Conservation (phyloP, 805 yeast species). For the Nakazawaea anatomiae region DNA sequence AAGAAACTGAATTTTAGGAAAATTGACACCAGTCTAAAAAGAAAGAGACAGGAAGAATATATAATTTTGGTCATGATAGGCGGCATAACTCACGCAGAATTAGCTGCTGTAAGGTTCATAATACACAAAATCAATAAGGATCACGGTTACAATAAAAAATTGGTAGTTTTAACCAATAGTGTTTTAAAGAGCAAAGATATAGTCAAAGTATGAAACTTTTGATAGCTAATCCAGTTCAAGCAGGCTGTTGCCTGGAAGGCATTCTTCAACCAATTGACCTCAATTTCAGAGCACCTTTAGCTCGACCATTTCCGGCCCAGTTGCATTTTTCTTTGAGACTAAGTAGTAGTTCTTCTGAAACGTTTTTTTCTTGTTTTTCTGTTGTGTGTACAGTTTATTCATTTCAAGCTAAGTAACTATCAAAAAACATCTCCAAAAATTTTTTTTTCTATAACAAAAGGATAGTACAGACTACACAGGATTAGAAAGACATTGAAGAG, state of each 20-base stretch:
- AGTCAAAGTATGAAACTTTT: conserved; percentile 14
- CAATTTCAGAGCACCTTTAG: too few species aligned
- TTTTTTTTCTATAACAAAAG: neutral
- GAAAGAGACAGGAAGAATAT: conserved; percentile 18
- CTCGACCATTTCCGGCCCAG: too few species aligned
- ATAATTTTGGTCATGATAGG: conserved; percentile 62
- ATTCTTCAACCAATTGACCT: too few species aligned
- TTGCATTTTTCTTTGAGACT: too few species aligned
- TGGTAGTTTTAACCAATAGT: conserved; percentile 39
- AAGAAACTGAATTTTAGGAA: conserved; percentile 21
- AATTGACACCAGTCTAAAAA: conserved; percentile 14
- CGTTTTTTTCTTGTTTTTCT: too few species aligned
- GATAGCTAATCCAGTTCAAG: too few species aligned
- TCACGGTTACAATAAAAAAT: conserved; percentile 25
- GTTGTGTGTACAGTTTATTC: too few species aligned
- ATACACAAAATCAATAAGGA: conserved; percentile 33
- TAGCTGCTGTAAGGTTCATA: conserved; percentile 63
- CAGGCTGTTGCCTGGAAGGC: too few species aligned
- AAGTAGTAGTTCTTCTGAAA: too few species aligned
- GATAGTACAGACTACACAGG: neutral
- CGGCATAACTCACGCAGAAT: conserved; percentile 82
- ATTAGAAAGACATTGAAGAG: neutral
- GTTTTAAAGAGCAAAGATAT: conserved; percentile 32
- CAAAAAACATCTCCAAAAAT: too few species aligned
- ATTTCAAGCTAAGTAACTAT: too few species aligned